Evolutionary conservation across 768 basidiomycete species (phyloP).

Genomic region (Mycena amicta): DNA sequence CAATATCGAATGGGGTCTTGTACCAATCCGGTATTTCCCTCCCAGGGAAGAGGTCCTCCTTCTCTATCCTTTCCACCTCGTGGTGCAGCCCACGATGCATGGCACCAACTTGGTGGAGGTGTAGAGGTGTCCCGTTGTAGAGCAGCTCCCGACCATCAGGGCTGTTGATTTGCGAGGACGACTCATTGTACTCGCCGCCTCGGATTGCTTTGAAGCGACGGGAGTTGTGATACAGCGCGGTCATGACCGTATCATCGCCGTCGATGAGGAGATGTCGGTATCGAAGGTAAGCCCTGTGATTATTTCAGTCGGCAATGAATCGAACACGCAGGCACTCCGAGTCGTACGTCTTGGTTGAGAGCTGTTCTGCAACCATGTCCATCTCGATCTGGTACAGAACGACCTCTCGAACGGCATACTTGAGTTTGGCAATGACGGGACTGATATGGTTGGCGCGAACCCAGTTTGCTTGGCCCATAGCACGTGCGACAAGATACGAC

Average conservation of each 20-base stretch:
- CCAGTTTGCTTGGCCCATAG: not conserved
- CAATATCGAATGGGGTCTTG: not conserved
- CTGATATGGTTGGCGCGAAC: not conserved
- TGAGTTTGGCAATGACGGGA: conserved; percentile 1
- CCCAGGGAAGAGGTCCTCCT: conserved; percentile 2
- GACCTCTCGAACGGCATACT: not conserved
- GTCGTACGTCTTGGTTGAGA: not conserved
- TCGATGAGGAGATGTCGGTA: not conserved
- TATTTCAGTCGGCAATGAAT: not conserved
- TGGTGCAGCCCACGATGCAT: not conserved
- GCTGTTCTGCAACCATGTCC: not conserved
- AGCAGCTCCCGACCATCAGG: not conserved
- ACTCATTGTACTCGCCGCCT: not conserved
- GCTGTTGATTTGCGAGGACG: not conserved
- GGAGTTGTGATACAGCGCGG: not conserved
- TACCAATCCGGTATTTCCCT: not conserved
- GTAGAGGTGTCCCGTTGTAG: not conserved
- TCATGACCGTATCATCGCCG: conserved; percentile 2
- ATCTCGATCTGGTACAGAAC: not conserved
- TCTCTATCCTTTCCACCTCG: not conserved
- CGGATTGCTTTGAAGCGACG: not conserved
- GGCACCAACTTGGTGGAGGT: not conserved
- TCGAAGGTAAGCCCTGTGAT: not conserved
- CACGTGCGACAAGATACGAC: not conserved
- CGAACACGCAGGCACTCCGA: no score